A percentile compares a stretch with the other conserved stretches of the same genome.
Evolutionary conservation across 805 yeast genomes (phyloP).

Genomic region (Metschnikowia kunwiensis): DNA sequence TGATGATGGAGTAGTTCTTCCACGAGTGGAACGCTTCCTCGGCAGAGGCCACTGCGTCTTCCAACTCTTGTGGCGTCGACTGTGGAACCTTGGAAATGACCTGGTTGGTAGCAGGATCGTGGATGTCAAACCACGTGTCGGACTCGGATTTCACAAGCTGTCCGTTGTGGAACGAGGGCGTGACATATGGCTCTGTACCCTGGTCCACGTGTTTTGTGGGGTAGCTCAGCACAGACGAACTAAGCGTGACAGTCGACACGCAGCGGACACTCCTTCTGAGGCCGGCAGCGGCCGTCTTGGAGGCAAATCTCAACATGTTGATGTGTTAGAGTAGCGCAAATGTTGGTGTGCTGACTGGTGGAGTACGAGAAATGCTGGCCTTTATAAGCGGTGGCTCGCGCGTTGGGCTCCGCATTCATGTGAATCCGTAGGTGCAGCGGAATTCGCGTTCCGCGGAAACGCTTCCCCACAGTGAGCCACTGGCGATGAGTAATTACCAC

Average conservation of each 20-base stretch:
- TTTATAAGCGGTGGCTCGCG: constrained; percentile 13
- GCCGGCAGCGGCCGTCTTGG: constrained; percentile 9
- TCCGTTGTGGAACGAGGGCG: constrained; percentile 53
- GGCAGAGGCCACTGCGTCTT: constrained; percentile 63
- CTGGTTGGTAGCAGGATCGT: constrained; percentile 71
- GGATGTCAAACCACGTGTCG: constrained; percentile 58
- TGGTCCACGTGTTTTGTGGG: constrained; percentile 40
- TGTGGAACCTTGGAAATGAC: constrained; percentile 71
- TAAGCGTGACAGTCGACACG: constrained; percentile 18
- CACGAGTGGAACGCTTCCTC: constrained; percentile 57
- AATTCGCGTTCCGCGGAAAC: constrained; percentile 6
- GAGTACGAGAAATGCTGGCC: no score
- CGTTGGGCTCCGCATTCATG: constrained; percentile 17
- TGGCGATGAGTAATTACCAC: no score
- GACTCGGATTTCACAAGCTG: constrained; percentile 49
- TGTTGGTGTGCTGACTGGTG: no score
- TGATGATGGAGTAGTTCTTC: constrained; percentile 54
- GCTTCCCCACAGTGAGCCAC: constrained; percentile 3
- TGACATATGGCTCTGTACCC: constrained; percentile 43
- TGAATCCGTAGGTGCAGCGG: constrained; percentile 7
- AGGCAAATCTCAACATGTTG: constrained; percentile 14
- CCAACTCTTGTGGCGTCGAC: constrained; percentile 62
- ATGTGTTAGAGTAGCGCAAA: no score
- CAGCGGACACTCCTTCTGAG: constrained; percentile 6
- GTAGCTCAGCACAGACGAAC: constrained; percentile 33